phyloP scores from a whole-genome alignment of 805 yeast genomes.

The Metschnikowia peoriensis region DNA sequence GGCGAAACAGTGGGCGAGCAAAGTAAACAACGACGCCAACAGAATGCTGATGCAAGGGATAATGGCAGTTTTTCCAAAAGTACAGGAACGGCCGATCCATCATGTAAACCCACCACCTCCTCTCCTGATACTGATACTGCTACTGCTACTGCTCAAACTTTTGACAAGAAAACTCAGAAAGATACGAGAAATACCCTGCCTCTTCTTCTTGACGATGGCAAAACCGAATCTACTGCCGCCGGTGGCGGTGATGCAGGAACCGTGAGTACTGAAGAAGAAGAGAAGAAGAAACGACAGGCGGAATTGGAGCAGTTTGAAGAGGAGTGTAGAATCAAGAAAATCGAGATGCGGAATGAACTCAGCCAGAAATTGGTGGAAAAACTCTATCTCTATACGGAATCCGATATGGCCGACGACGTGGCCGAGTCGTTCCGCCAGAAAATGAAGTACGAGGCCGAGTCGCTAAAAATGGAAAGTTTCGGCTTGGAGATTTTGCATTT shows the following conservation, averaged over 20 bases:
- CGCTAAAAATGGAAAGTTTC: constrained; percentile 76
- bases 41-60: background rate
- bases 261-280: constrained; percentile 38
- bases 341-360: constrained; percentile 62
- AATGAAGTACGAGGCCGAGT: constrained; percentile 78
- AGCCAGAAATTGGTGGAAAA: constrained; percentile 52
- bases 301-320: constrained; percentile 70
- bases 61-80: too few relatives aligned
- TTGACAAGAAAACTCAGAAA: too few relatives aligned
- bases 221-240: background rate
- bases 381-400: constrained; percentile 43
- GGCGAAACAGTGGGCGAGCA: background rate
- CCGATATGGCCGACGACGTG: constrained; percentile 45
- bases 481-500: constrained; percentile 80
- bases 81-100: too few relatives aligned
- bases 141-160: background rate
- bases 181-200: background rate
- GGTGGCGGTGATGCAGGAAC: background rate
- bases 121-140: background rate
- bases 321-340: constrained; percentile 66
- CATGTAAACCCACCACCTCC: too few relatives aligned
- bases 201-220: constrained; percentile 19
- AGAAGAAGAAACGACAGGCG: constrained; percentile 44
- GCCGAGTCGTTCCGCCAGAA: constrained; percentile 54
- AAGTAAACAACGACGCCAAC: too few relatives aligned